phyloP scores from a whole-genome alignment of 495 filamentous ascomycete species.

The Aspergillus indologenus region DNA sequence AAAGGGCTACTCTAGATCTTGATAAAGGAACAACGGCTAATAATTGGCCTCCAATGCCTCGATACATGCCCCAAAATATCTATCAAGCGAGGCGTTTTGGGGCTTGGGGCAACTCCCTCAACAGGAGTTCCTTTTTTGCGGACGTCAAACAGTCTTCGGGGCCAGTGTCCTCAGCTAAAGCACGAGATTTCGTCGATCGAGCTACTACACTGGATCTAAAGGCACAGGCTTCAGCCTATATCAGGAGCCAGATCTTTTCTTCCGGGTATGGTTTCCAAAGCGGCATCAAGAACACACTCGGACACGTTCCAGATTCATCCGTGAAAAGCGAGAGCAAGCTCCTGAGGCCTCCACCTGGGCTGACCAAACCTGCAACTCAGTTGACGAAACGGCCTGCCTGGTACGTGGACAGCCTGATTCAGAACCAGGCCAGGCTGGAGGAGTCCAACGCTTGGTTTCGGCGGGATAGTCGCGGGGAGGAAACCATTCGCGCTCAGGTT shows the following conservation, averaged over 20 bases:
- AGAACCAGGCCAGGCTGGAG: slow-evolving; percentile 12
- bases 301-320: not conserved
- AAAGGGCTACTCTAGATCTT: not conserved
- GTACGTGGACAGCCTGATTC: not conserved
- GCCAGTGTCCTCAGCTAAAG: not conserved
- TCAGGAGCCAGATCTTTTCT: not conserved
- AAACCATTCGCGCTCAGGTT: slow-evolving; percentile 21
- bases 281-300: not conserved
- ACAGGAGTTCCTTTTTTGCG: not conserved
- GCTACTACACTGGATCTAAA: not conserved
- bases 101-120: not conserved
- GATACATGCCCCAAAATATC: not conserved
- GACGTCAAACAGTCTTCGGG: not conserved
- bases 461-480: slow-evolving; percentile 18
- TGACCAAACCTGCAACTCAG: slow-evolving; percentile 6
- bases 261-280: not conserved
- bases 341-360: slow-evolving; percentile 20
- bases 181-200: not conserved
- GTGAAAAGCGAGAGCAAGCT: slow-evolving; percentile 1
- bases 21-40: not conserved
- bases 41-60: not conserved
- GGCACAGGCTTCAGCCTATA: not conserved
- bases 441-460: slow-evolving; percentile 30
- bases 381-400: not conserved
- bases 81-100: not conserved